Conservation (phyloP, 2,329 filamentous ascomycete genomes). For the Furcasterigmium furcatum region DNA sequence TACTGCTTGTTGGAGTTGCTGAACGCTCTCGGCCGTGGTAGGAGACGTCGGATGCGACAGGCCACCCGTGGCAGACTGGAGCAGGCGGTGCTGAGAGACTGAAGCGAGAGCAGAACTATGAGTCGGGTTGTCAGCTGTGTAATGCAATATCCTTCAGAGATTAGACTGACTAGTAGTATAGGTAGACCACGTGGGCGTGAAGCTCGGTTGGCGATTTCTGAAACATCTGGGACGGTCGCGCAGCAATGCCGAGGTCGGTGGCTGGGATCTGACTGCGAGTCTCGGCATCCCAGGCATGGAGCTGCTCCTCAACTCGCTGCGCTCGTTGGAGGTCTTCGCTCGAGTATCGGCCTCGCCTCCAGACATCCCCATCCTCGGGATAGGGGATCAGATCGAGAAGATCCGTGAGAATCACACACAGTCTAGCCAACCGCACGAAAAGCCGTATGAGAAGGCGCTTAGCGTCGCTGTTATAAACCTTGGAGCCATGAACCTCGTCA, state of each 20-base stretch:
- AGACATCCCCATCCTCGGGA: neutral
- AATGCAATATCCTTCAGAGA: neutral
- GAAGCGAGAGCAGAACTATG: neutral
- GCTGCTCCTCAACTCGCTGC: too few relatives aligned
- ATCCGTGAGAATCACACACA: constrained; percentile 9
- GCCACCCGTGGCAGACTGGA: neutral
- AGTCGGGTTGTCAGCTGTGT: neutral
- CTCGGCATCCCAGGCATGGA: too few relatives aligned
- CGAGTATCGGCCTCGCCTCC: neutral
- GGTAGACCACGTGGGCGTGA: neutral
- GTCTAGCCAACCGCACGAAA: constrained; percentile 2
- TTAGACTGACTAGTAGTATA: neutral
- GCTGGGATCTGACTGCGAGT: too few relatives aligned
- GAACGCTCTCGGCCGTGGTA: neutral
- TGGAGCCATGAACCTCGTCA: constrained; percentile 9
- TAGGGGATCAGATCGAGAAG: neutral
- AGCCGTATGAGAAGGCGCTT: constrained; percentile 7
- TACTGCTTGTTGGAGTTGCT: neutral
- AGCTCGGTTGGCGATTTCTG: too few relatives aligned
- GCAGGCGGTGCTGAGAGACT: neutral
- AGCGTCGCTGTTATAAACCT: constrained; percentile 7
- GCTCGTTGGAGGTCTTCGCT: too few relatives aligned
- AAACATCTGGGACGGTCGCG: too few relatives aligned
- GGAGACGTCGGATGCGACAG: too few relatives aligned
- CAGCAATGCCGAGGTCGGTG: too few relatives aligned